Evolutionary conservation across 2,329 filamentous ascomycete genomes (phyloP).

Genomic region (Talaromyces islandicus): DNA sequence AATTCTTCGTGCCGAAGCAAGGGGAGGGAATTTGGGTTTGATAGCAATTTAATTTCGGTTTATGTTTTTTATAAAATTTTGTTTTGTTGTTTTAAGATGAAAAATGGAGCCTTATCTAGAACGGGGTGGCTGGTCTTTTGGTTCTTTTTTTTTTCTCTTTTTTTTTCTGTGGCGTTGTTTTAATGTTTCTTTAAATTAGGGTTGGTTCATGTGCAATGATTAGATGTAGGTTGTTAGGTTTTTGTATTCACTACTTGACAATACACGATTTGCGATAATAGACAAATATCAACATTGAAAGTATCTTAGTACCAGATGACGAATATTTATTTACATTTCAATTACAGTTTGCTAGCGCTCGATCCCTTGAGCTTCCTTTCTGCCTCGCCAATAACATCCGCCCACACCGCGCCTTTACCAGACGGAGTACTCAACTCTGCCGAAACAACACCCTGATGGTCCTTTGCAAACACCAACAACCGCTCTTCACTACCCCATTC

Average conservation of each 20-base stretch:
- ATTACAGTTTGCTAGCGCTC: slow-evolving; percentile 6
- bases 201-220: not conserved
- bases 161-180: not conserved
- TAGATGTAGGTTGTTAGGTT: not conserved
- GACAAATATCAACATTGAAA: not conserved
- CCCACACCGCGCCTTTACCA: slow-evolving; percentile 22
- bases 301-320: no score
- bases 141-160: no score
- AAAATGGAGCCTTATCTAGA: not conserved
- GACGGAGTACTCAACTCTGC: not conserved
- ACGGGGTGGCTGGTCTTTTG: not conserved
- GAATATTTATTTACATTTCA: no score
- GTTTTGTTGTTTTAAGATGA: not conserved
- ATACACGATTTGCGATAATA: not conserved
- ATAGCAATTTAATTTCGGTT: slow-evolving; percentile 5
- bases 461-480: slow-evolving; percentile 48
- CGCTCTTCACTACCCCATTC: slow-evolving; percentile 51
- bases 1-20: slow-evolving; percentile 65
- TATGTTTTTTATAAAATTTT: not conserved
- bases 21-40: slow-evolving; percentile 53
- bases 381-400: slow-evolving; percentile 30
- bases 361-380: slow-evolving; percentile 8
- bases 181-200: no score
- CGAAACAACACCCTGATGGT: slow-evolving; percentile 40
- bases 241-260: not conserved